A percentile compares a stretch with the other conserved stretches of the same genome.
phyloP scores from a whole-genome alignment of 2,329 filamentous ascomycete species.

The Sporothrix curviconia region DNA sequence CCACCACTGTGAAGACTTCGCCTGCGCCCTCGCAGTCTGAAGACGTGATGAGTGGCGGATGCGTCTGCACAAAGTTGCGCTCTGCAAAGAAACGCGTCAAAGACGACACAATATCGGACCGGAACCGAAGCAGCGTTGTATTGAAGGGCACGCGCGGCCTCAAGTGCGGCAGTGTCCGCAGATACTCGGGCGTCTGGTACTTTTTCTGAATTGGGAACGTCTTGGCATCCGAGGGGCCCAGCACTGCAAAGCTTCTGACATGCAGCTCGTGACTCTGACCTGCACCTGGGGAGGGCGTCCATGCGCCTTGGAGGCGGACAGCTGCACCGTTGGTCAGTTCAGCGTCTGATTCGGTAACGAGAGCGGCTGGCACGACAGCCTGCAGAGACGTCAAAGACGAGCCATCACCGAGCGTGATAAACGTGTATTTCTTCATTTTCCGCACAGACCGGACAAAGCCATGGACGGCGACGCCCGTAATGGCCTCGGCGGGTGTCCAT shows the following conservation, averaged over 20 bases:
- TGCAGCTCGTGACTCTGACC: slow-evolving; percentile 76
- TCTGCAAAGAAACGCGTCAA: slow-evolving; percentile 69
- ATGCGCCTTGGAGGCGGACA: slow-evolving; percentile 69
- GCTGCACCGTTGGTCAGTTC: slow-evolving; percentile 59
- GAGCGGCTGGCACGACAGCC: slow-evolving; percentile 64
- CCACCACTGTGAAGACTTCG: slow-evolving; percentile 74
- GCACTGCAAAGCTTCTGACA: slow-evolving; percentile 59
- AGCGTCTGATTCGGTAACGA: slow-evolving; percentile 63
- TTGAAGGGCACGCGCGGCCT: slow-evolving; percentile 76
- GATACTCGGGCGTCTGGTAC: slow-evolving; percentile 82
- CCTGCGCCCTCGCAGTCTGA: slow-evolving; percentile 96
- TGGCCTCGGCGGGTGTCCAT: slow-evolving; percentile 39
- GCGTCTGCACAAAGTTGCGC: slow-evolving; percentile 70
- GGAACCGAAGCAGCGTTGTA: slow-evolving; percentile 69
- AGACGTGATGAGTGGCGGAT: slow-evolving; percentile 90
- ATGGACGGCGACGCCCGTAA: slow-evolving; percentile 54
- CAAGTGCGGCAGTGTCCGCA: slow-evolving; percentile 82
- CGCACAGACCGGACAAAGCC: slow-evolving; percentile 81
- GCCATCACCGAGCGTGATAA: slow-evolving; percentile 82
- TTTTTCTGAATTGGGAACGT: slow-evolving; percentile 94
- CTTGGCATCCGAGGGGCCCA: slow-evolving; percentile 75
- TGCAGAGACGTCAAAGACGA: slow-evolving; percentile 75
- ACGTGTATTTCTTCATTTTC: slow-evolving; percentile 76
- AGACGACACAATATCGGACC: slow-evolving; percentile 70
- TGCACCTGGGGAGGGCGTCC: slow-evolving; percentile 63